These are phyloP conservation scores for Yarrowia deformans DNA, from an alignment of 805 yeast genomes.

Conservation along the genomic window DNA sequence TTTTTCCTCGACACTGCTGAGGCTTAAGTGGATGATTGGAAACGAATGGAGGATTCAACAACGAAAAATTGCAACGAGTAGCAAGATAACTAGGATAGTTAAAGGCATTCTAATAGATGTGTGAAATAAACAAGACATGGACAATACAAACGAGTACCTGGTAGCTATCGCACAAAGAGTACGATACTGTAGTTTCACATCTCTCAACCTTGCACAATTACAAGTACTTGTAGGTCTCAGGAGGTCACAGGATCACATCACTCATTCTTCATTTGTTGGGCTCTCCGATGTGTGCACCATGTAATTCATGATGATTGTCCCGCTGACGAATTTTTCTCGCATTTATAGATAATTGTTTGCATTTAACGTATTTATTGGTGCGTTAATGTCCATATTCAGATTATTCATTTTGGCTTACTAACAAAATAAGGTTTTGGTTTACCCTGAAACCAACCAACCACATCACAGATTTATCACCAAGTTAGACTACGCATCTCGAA, in stretches of 20 bases:
- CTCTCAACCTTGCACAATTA: no score
- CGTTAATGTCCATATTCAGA: background rate
- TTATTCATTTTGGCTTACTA: background rate
- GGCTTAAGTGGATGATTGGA: conserved; percentile 23
- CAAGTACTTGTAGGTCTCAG: no score
- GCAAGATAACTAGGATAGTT: conserved; percentile 6
- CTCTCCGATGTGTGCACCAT: no score
- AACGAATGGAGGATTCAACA: conserved; percentile 12
- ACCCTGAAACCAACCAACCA: conserved; percentile 32
- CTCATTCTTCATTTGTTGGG: no score
- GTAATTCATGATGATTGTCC: no score
- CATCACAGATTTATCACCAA: conserved; percentile 38
- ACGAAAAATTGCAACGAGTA: background rate
- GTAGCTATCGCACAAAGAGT: no score
- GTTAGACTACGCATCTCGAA: conserved; percentile 36
- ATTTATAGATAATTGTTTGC: no score
- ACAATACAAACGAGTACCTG: no score
- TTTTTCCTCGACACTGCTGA: conserved; percentile 85
- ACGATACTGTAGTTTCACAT: no score
- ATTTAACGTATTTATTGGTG: no score
- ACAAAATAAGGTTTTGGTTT: background rate
- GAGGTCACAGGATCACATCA: no score
- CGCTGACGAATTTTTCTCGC: no score
- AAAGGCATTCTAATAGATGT: background rate
- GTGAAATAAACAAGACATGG: background rate